Evolutionary conservation across 805 yeast genomes (phyloP).

Genomic region (Lipomyces yamanashiensis): DNA sequence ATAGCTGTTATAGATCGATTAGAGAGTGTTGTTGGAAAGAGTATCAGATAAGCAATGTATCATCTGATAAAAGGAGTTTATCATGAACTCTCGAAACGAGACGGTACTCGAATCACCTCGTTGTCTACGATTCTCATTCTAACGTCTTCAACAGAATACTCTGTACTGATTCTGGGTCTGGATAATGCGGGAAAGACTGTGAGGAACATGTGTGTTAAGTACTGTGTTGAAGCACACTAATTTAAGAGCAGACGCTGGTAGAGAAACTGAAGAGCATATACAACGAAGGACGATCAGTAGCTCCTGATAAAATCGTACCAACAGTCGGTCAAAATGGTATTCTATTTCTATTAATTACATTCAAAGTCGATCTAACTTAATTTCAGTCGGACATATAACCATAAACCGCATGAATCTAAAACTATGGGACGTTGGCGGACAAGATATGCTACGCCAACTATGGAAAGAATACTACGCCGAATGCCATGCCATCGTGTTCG

Average conservation of each 20-base stretch:
- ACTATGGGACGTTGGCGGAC: slow-evolving; percentile 98
- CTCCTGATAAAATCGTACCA: slow-evolving; percentile 69
- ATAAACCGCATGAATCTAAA: slow-evolving; percentile 57
- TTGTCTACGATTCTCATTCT: background rate
- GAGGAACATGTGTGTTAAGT: slow-evolving; percentile 9
- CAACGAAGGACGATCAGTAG: slow-evolving; percentile 40
- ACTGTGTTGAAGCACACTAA: background rate
- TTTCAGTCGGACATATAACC: slow-evolving; percentile 49
- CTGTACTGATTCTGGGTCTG: slow-evolving; percentile 80
- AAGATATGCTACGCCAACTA: slow-evolving; percentile 75
- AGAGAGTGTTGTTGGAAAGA: background rate
- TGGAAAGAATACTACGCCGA: slow-evolving; percentile 87
- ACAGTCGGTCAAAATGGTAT: slow-evolving; percentile 89
- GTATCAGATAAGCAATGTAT: slow-evolving; percentile 53
- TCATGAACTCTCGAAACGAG: slow-evolving; percentile 60
- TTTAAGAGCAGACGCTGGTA: slow-evolving; percentile 55
- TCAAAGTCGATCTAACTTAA: slow-evolving; percentile 40
- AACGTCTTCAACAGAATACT: slow-evolving; percentile 54
- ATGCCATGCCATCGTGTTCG: slow-evolving; percentile 90
- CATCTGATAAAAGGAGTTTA: slow-evolving; percentile 69
- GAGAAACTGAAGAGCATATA: slow-evolving; percentile 67
- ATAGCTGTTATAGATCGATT: no score
- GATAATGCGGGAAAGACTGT: slow-evolving; percentile 95
- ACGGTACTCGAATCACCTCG: slow-evolving; percentile 45
- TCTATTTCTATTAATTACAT: background rate